Percentiles rank a stretch among this genome's conserved stretches.
Evolutionary conservation across 345 rosid genomes (phyloP).

Genomic region (Bretschneidera sinensis): DNA sequence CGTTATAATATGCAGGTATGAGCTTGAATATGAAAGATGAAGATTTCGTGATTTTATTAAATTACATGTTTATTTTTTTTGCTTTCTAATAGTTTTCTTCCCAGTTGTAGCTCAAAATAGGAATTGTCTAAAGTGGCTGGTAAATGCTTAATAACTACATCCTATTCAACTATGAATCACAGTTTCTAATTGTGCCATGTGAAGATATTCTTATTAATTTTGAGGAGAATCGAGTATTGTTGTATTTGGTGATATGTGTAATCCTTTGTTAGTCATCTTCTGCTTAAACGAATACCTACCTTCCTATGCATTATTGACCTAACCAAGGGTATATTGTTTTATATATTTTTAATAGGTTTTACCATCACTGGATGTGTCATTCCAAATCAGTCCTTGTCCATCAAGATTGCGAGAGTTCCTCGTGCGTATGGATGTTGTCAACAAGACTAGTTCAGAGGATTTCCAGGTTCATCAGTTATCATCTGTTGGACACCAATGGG

Average conservation of each 20-base stretch:
- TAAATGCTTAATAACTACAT: background rate
- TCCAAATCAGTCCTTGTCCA: conserved; percentile 72
- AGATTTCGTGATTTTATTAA: conserved; percentile 8
- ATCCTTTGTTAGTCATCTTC: conserved; percentile 1
- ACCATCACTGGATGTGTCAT: conserved; percentile 76
- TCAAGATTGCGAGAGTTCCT: conserved; percentile 74
- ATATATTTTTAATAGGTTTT: conserved; percentile 44
- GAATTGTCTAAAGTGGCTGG: background rate
- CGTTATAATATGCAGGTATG: conserved; percentile 72
- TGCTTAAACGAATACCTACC: background rate
- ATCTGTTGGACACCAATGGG: conserved; percentile 73
- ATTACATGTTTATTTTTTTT: background rate
- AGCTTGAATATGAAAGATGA: conserved; percentile 14
- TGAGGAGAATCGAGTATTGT: too few relatives aligned
- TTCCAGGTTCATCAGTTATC: conserved; percentile 82
- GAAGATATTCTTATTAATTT: background rate
- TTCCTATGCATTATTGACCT: background rate
- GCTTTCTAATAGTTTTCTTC: background rate
- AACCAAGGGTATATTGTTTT: conserved; percentile 2
- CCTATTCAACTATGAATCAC: background rate
- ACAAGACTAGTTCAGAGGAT: conserved; percentile 62
- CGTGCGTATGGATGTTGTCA: conserved; percentile 79
- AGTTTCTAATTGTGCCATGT: too few relatives aligned
- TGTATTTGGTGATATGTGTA: conserved; percentile 1
- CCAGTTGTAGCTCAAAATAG: background rate